Evolutionary conservation across 192 early-diverging fungal species (phyloP), one percentile per base, ranked within the genome.

Genomic region (Umbelopsis sp.): DNA sequence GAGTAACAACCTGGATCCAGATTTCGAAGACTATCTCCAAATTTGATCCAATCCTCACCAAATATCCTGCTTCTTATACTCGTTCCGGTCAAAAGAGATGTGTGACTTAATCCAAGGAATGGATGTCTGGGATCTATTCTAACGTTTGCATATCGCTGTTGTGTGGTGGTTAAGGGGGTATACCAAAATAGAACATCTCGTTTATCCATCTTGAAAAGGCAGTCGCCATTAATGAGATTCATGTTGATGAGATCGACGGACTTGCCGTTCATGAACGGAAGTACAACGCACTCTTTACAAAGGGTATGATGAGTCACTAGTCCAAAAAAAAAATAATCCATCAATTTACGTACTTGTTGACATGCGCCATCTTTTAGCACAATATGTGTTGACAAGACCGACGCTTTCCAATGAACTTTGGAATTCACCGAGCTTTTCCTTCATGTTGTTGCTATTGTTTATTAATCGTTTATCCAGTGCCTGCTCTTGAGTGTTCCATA

Each of bases 291-390:
- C 11, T 32, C 47, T 49, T 41, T 11, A 4, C 8, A 41, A 41
- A 11, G 47, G 4, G 20, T 49, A 6, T 5, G n/a, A 16, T 21
- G 47, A 21, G n/a, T 49, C 47, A 49, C 10, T 49, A 17, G 47
- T 17, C 4, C 3, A 7, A 6, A 20, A 3, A 49, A 21, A 2
- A 17, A 6, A 17, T 17, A 0, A 7, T n/a, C 16, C 1, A 49
- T n/a, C 3, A 6, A 1, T 20, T 16, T 21, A 49, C n/a, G 5
- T 49, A 49, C 47, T 62, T 29, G 26, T 29, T 5, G 56, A 62
- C 26, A 62, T 29, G 26, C 56, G 56, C 56, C 56, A 62, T 62
- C 56, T 29, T 34, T 62, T 62, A n/a, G 56, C 31, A 34, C 56
- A 36, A 34, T 62, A 62, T 0, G 31, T 7, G 29, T 14, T 62